A percentile compares a stretch with the other conserved stretches of the same genome.
phyloP scores from a whole-genome alignment of 768 basidiomycete species.

The Lactarius sp. region DNA sequence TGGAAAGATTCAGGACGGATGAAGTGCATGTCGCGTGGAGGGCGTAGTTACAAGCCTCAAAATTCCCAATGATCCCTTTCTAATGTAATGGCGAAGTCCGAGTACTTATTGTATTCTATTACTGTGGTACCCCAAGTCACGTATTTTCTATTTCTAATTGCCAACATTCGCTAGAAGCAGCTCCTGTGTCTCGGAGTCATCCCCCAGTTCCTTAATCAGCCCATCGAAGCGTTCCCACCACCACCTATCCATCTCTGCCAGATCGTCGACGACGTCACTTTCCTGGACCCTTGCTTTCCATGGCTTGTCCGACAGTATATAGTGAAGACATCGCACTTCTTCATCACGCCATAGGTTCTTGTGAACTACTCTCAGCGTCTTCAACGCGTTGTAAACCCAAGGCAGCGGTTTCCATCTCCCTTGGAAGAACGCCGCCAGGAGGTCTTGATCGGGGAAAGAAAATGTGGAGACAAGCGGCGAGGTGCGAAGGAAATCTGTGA shows the following conservation, averaged over 20 bases:
- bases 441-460: constrained; percentile 91
- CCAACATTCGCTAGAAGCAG: constrained; percentile 50
- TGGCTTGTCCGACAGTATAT: constrained; percentile 82
- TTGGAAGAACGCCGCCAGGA: constrained; percentile 74
- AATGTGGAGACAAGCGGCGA: constrained; percentile 50
- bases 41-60: constrained; percentile 36
- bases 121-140: neutral
- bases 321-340: constrained; percentile 83
- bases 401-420: constrained; percentile 74
- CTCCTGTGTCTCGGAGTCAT: constrained; percentile 46
- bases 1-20: constrained; percentile 83
- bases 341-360: constrained; percentile 75
- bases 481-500: constrained; percentile 54
- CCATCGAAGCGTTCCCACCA: constrained; percentile 70
- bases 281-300: constrained; percentile 57
- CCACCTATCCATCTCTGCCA: constrained; percentile 57
- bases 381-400: constrained; percentile 91
- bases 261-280: constrained; percentile 40
- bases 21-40: constrained; percentile 92
- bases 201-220: constrained; percentile 41
- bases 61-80: too few species aligned
- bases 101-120: neutral
- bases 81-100: neutral
- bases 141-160: constrained; percentile 9
- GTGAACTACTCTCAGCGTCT: constrained; percentile 76